Conservation (phyloP, 352 stramenopile genomes). For the Pythium chondricola region DNA sequence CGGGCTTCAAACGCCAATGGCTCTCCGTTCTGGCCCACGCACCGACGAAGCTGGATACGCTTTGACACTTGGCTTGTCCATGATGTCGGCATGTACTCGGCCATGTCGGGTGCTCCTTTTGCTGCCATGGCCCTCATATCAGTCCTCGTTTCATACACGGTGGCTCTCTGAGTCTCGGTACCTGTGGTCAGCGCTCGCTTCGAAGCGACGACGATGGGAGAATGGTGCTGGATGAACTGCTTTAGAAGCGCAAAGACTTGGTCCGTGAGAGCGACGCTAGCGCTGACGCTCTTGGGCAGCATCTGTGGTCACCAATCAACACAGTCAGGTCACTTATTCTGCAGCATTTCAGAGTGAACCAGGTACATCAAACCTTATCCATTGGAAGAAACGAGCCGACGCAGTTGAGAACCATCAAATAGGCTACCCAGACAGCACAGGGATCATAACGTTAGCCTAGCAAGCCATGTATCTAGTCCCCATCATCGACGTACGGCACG, state of each 20-base stretch:
- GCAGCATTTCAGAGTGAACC: background rate
- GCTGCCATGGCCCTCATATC: no score
- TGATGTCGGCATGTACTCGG: slow-evolving; percentile 52
- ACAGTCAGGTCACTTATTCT: background rate
- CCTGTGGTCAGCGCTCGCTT: slow-evolving; percentile 29
- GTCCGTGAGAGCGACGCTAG: slow-evolving; percentile 44
- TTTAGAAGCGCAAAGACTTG: slow-evolving; percentile 63
- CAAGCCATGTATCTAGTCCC: background rate
- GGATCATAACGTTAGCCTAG: background rate
- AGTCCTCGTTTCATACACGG: slow-evolving; percentile 1
- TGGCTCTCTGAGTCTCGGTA: slow-evolving; percentile 11
- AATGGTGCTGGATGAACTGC: slow-evolving; percentile 64
- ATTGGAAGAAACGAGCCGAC: slow-evolving; percentile 61
- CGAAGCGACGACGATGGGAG: slow-evolving; percentile 52
- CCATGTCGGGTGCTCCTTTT: no score
- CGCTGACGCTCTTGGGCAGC: slow-evolving; percentile 42
- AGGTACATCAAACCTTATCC: slow-evolving; percentile 34
- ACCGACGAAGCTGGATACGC: slow-evolving; percentile 39
- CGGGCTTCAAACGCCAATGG: slow-evolving; percentile 44
- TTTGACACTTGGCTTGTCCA: slow-evolving; percentile 64
- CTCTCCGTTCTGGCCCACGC: no score
- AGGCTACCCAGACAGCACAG: slow-evolving; percentile 18
- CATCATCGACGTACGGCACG: slow-evolving; percentile 28
- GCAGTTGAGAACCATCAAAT: slow-evolving; percentile 55
- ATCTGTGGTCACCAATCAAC: slow-evolving; percentile 27